Base-by-base conservation (phyloP, 257 asterid species). In the Salvia hispanica region DNA sequence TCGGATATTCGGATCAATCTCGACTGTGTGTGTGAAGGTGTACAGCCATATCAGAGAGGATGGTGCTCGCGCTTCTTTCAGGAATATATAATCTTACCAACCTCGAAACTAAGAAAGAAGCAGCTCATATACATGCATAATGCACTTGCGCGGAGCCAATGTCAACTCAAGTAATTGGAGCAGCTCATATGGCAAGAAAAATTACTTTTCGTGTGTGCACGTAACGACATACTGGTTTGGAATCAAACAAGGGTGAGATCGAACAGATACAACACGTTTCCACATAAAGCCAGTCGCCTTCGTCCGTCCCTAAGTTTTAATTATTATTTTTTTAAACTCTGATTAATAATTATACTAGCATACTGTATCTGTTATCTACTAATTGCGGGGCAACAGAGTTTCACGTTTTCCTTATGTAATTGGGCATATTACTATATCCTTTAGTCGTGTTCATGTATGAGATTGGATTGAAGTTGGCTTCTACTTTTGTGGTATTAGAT, bases 261-360 rank as follows among this genome's bases (percentile, higher is more conserved):
- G 73, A 42, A 90, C 97, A 0, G 97, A 80, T 13, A 90, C 89
- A 77, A 77, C 78, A 56, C 97, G 74, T 88, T 90, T 59, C 97
- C 97, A 15, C 76, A 85, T 83, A 90, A n/a, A 61, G 74, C 97
- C 97, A 90, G 69, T 90, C 95, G 59, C 96, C 97, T 77, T 90
- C 97, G 66, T 88, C 97, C n/a, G n/a, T n/a, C n/a, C n/a, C 64
- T 76, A 18, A 18, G n/a, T n/a, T 18, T 18, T 0, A 18, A 18
- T 18, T 18, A 18, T 18, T 18, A 0, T 18, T 18, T 18, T 18
- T 18, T 18, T 18, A 18, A 18, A 18, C 21, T 18, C 21, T 18
- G 21, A 18, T 18, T 18, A 18, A 18, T 18, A 18, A 18, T 18
- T 18, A 18, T 18, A 18, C 21, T 18, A 18, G 21, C 1, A 18